These are phyloP conservation scores for Schizosaccharomyces octosporus DNA, from an alignment of 805 yeast species.

Conservation along the genomic window DNA sequence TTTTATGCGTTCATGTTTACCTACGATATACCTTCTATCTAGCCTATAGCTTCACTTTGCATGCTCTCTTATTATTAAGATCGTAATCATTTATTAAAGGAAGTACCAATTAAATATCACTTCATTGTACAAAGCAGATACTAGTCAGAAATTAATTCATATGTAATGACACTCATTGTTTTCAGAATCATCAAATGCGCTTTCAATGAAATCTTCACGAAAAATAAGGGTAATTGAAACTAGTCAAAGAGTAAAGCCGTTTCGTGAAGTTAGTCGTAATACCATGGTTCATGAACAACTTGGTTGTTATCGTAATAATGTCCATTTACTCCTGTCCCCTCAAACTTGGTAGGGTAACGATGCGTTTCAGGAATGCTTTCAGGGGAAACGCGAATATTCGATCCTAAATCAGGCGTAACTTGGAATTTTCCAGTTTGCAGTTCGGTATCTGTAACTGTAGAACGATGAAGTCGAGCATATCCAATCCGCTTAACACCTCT, in stretches of 20 bases:
- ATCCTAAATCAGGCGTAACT: constrained; percentile 12
- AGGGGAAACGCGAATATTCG: constrained; percentile 25
- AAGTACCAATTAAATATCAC: too few relatives aligned
- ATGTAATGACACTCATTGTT: background rate
- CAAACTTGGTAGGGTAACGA: constrained; percentile 54
- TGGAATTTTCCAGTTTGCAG: constrained; percentile 84
- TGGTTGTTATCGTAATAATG: constrained; percentile 43
- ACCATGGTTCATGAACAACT: constrained; percentile 84
- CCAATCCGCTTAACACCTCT: constrained; percentile 69
- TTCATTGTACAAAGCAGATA: too few relatives aligned
- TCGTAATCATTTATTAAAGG: too few relatives aligned
- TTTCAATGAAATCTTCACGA: too few relatives aligned
- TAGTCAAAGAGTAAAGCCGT: too few relatives aligned
- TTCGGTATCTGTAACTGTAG: constrained; percentile 90
- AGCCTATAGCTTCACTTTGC: background rate
- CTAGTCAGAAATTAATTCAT: too few relatives aligned
- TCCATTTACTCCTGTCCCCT: constrained; percentile 81
- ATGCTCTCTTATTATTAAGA: too few relatives aligned
- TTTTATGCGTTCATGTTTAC: background rate
- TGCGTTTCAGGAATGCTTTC: constrained; percentile 30
- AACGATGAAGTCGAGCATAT: constrained; percentile 80
- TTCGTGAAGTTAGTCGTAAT: constrained; percentile 19
- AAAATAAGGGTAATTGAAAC: too few relatives aligned
- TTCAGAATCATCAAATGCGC: background rate
- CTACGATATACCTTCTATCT: background rate